Percentiles rank a stretch among this genome's conserved stretches.
These are phyloP conservation scores for Picea abies DNA, from an alignment of 83 land plant species.

Conservation along the genomic window DNA sequence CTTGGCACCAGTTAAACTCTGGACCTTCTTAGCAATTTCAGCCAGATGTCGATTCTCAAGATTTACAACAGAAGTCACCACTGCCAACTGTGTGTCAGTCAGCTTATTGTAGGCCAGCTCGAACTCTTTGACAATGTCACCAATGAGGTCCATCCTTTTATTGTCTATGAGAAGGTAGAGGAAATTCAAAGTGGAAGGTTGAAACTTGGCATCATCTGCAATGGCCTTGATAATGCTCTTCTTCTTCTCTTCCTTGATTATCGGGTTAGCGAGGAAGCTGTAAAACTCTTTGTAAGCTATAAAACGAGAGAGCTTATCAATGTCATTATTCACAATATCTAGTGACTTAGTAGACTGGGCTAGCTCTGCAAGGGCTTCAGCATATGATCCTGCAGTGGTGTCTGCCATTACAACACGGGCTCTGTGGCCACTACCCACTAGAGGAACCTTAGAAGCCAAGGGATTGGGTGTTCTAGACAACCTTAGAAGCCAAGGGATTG, in stretches of 20 bases:
- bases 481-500: too few species aligned
- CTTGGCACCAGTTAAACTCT: constrained; percentile 77
- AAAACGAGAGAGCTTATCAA: constrained; percentile 58
- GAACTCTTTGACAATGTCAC: constrained; percentile 76
- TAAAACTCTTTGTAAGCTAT: constrained; percentile 39
- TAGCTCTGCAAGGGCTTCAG: constrained; percentile 77
- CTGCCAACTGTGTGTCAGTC: constrained; percentile 80
- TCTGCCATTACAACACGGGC: constrained; percentile 56
- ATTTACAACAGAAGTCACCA: constrained; percentile 82
- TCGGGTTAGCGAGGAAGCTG: constrained; percentile 67
- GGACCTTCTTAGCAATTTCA: constrained; percentile 77
- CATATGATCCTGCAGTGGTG: constrained; percentile 70
- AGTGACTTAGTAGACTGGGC: constrained; percentile 52
- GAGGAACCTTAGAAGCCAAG: neutral
- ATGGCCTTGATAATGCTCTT: constrained; percentile 51
- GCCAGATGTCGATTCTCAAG: constrained; percentile 76
- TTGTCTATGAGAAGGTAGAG: constrained; percentile 72
- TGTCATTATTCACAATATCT: constrained; percentile 63
- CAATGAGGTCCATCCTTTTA: constrained; percentile 54
- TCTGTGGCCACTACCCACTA: constrained; percentile 23
- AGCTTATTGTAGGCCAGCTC: constrained; percentile 63
- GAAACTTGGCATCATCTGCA: constrained; percentile 39
- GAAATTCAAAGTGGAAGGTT: constrained; percentile 57
- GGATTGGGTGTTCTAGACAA: neutral
- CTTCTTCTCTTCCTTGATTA: constrained; percentile 59